Evolutionary conservation across 176 grass and related monocot species (phyloP), one percentile per base, ranked within the genome.

Genomic region (Bothriochloa decipiens): DNA sequence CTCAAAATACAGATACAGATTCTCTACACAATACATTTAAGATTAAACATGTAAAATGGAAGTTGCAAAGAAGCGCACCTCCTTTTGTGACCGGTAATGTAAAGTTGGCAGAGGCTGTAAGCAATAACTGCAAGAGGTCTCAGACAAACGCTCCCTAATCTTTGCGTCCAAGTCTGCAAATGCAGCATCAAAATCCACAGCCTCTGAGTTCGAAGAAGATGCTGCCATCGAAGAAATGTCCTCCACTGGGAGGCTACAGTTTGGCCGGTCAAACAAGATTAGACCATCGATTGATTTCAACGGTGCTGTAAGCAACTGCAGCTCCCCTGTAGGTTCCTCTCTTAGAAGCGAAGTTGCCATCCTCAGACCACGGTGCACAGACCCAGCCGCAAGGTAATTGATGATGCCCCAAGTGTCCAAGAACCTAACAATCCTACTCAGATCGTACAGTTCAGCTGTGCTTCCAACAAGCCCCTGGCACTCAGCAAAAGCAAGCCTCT

Each of bases 341-440:
- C 83, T 95, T 39, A 98, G 79, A 71, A 95, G 91, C 0, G 93
- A 88, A 15, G 91, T 82, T 84, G 96, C 89, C 87, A 90, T 87
- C 76, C 93, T 94, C 26, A 89, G 81, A 32, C 87, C 91, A 1
- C 75, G 85, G 77, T 92, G 93, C 72, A 95, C 93, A 4, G 88
- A 91, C 22, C 90, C 89, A 77, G 86, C 46, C 2, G 89, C 93
- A 20, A 94, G 87, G 85, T 98, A 95, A 84, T 98, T 98, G 78
- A 98, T 98, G 68, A 98, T 95, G 70, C 96, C 96, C 93, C 91
- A 95, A 27, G 91, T 87, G 37, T 98, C 96, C 71, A 98, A 87
- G 87, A 95, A 95, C 49, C 91, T 84, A 72, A 98, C 93, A 53
- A 98, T 94, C 39, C 96, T 90, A 81, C 91, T 94, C 43, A 98